Percentiles rank a stretch among this genome's conserved stretches.
phyloP scores from a whole-genome alignment of 345 rosid species.

The Trapa bicornis region DNA sequence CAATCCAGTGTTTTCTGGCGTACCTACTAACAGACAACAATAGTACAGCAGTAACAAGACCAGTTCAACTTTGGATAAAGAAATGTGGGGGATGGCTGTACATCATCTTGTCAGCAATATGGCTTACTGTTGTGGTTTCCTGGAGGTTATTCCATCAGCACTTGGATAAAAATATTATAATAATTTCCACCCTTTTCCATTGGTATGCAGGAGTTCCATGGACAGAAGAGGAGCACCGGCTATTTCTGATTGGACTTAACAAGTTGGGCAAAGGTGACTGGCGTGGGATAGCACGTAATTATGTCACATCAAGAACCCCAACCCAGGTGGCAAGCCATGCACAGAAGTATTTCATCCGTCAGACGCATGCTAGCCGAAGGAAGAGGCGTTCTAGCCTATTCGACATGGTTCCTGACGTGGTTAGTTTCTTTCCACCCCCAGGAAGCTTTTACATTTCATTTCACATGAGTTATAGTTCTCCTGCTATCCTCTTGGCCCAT shows the following conservation, averaged over 20 bases:
- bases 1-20: neutral
- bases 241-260: conserved; percentile 79
- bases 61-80: neutral
- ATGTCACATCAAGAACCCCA: conserved; percentile 77
- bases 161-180: neutral
- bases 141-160: neutral
- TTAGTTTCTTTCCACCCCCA: conserved; percentile 18
- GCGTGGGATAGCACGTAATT: conserved; percentile 91
- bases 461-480: neutral
- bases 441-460: neutral
- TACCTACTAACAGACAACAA: neutral
- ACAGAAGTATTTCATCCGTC: conserved; percentile 89
- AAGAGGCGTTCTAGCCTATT: conserved; percentile 98
- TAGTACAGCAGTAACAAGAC: neutral
- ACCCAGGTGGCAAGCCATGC: conserved; percentile 99
- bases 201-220: conserved; percentile 62
- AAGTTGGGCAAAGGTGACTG: conserved; percentile 95
- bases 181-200: neutral
- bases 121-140: neutral
- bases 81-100: neutral
- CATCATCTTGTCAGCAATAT: neutral
- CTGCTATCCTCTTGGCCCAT: neutral
- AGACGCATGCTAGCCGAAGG: conserved; percentile 49
- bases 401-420: conserved; percentile 86
- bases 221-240: conserved; percentile 94